Evolutionary conservation across 176 grass and related monocot species (phyloP).

Genomic region (Chrysopogon serrulatus): DNA sequence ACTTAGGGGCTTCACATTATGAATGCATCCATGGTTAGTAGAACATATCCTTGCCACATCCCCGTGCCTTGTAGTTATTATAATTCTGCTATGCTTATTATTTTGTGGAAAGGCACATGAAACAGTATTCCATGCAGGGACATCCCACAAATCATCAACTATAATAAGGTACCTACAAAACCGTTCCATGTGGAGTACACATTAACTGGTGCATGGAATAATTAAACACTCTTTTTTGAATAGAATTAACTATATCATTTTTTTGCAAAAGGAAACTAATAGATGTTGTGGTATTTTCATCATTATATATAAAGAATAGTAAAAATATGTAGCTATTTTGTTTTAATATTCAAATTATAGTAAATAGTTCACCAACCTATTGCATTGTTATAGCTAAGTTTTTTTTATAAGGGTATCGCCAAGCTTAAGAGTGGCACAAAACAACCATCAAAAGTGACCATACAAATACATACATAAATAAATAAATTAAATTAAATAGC

Average conservation of each 20-base stretch:
- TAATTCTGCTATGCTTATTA: neutral
- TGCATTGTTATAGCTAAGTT: neutral
- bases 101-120: neutral
- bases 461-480: too few species aligned
- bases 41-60: neutral
- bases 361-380: neutral
- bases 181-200: neutral
- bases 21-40: neutral
- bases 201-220: neutral
- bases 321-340: neutral
- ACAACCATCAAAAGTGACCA: too few species aligned
- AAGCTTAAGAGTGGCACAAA: too few species aligned
- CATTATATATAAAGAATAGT: neutral
- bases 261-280: too few species aligned
- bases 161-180: neutral
- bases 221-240: neutral
- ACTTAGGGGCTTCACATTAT: neutral
- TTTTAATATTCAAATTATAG: neutral
- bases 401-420: too few species aligned
- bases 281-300: neutral
- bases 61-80: neutral
- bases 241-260: neutral
- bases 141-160: constrained; percentile 12
- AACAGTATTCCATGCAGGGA: neutral
- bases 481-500: too few species aligned